Evolutionary conservation across 192 early-diverging fungal species (phyloP), one percentile per base, ranked within the genome.

Genomic region (Podila epigama): DNA sequence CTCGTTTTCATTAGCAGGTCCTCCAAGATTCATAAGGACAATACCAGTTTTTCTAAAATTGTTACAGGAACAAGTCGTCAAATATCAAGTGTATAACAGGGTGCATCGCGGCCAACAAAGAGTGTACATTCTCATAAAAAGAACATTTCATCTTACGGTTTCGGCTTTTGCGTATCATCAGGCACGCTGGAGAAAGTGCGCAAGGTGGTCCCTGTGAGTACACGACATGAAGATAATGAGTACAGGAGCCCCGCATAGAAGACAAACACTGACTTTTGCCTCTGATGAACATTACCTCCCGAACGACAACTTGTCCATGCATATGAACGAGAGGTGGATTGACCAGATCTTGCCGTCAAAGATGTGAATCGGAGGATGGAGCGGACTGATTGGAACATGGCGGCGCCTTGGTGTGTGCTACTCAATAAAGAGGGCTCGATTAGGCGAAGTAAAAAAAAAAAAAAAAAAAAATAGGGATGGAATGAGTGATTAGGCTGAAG

Each of bases 1-100:
- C 40, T 91, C 87, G 27, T 86, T 83, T 59, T 93, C 81, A 4
- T 82, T 93, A 33, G 83, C 78, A 10, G 97, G 95, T 0, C 96
- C 97, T 35, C 97, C 97, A 88, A 98, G 89, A 81, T 98, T 98
- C 84, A 96, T 94, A 57, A 98, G 81, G 12, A 97, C 79, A 60
- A 98, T 85, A 33, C 89, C 97, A 2, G 96, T 95, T 29, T 75
- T 75, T 36, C 71, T 75, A 57, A 5, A 18, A 52, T 18, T 22
- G 39, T 58, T 28, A 63, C 31, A 37, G n/a, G 8, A 35, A 22
- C 58, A 53, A 33, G 40, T 18, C 10, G 35, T n/a, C 32, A 31
- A 29, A 2, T 35, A 6, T 29, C 6, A 4, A 28, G n/a, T n/a
- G n/a, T n/a, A n/a, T n/a, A n/a, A n/a, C n/a, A n/a, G n/a, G n/a